Evolutionary conservation across 2,329 filamentous ascomycete species (phyloP).

Genomic region (Bipolaris oryzae): DNA sequence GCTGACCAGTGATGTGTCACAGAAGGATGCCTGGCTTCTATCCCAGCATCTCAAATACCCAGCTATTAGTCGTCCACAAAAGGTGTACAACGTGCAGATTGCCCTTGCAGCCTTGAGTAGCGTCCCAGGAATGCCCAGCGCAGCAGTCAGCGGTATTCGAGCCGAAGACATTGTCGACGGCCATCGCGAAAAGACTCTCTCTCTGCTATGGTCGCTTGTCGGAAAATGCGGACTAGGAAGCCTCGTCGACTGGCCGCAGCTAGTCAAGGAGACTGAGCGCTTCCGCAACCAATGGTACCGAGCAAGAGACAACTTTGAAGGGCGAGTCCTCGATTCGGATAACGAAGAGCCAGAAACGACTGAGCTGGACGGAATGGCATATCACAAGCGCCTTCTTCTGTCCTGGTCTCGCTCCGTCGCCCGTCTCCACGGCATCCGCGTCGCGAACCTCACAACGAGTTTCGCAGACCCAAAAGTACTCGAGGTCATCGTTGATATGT

Average conservation of each 20-base stretch:
- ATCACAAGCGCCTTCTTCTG: slow-evolving; percentile 55
- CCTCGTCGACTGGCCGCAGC: slow-evolving; percentile 62
- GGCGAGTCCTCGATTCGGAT: slow-evolving; percentile 43
- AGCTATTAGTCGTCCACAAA: slow-evolving; percentile 60
- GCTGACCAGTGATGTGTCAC: slow-evolving; percentile 47
- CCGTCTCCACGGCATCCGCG: slow-evolving; percentile 51
- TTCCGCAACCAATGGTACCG: slow-evolving; percentile 47
- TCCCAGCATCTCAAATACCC: slow-evolving; percentile 66
- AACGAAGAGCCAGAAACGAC: slow-evolving; percentile 24
- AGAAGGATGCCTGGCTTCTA: slow-evolving; percentile 54
- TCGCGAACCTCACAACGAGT: slow-evolving; percentile 63
- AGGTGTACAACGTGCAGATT: slow-evolving; percentile 65
- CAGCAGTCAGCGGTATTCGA: slow-evolving; percentile 53
- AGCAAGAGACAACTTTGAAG: slow-evolving; percentile 35
- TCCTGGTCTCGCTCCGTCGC: slow-evolving; percentile 63
- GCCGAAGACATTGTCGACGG: slow-evolving; percentile 68
- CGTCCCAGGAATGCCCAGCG: slow-evolving; percentile 49
- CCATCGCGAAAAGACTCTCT: slow-evolving; percentile 68
- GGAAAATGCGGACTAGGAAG: slow-evolving; percentile 61
- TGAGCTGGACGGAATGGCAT: slow-evolving; percentile 39
- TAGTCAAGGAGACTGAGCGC: slow-evolving; percentile 58
- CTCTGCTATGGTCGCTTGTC: slow-evolving; percentile 65
- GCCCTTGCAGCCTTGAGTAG: slow-evolving; percentile 60
- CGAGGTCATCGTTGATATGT: slow-evolving; percentile 62
- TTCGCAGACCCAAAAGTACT: slow-evolving; percentile 63